phyloP scores from a whole-genome alignment of 2,329 filamentous ascomycete species.

The Exserohilum turcica region DNA sequence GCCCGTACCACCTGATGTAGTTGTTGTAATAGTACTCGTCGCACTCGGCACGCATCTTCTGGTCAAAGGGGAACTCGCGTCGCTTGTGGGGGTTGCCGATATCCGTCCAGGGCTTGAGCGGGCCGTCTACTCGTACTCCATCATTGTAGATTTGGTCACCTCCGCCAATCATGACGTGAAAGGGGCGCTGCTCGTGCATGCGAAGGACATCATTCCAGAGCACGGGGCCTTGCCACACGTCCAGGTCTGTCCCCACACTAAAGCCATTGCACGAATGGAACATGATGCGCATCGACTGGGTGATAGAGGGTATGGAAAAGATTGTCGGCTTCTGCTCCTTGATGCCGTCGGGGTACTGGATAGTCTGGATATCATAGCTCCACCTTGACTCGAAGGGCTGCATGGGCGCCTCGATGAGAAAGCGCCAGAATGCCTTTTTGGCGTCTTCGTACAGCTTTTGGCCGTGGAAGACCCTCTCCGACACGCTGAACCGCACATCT shows the following conservation, averaged over 20 bases:
- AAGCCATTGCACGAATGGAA: conserved; percentile 74
- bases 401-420: conserved; percentile 65
- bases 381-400: conserved; percentile 75
- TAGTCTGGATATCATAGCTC: conserved; percentile 73
- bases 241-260: conserved; percentile 67
- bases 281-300: conserved; percentile 71
- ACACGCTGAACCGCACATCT: conserved; percentile 32
- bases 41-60: conserved; percentile 64
- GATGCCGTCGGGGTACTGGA: conserved; percentile 64
- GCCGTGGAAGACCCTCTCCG: conserved; percentile 49
- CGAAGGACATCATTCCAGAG: conserved; percentile 70
- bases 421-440: conserved; percentile 65
- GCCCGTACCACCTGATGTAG: conserved; percentile 71
- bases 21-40: conserved; percentile 68
- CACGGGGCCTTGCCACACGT: conserved; percentile 65
- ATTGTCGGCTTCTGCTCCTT: conserved; percentile 39
- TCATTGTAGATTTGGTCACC: conserved; percentile 84
- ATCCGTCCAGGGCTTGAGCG: conserved; percentile 69
- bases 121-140: conserved; percentile 82
- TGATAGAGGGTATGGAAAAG: conserved; percentile 63
- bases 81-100: conserved; percentile 66
- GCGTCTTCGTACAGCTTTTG: conserved; percentile 66
- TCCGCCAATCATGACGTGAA: conserved; percentile 79
- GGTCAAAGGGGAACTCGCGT: conserved; percentile 66
- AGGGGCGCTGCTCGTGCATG: conserved; percentile 63